Evolutionary conservation across 352 stramenopile genomes (phyloP).

Genomic region (Globisporangium takayamanum): DNA sequence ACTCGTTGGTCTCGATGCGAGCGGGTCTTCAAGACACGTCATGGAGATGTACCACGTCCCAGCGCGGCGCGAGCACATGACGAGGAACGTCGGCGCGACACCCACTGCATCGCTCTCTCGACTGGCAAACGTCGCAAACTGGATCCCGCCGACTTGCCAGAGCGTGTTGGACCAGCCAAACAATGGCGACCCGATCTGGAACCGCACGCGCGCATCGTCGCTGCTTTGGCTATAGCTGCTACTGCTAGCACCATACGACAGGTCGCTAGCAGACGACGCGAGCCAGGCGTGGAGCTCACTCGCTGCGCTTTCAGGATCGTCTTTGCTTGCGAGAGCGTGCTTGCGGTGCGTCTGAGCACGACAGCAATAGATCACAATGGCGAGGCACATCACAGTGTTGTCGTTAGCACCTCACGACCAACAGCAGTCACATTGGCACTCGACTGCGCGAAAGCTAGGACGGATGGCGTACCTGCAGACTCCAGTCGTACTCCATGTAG

Average conservation of each 20-base stretch:
- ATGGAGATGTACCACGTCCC: constrained; percentile 66
- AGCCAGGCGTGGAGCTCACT: constrained; percentile 31
- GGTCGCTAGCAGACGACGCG: constrained; percentile 16
- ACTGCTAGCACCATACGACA: constrained; percentile 1
- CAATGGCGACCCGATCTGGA: constrained; percentile 53
- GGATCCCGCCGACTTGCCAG: constrained; percentile 78
- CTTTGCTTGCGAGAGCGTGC: no score
- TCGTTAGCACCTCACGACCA: no score
- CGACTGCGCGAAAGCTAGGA: not conserved
- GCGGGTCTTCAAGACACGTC: constrained; percentile 57
- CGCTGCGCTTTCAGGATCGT: not conserved
- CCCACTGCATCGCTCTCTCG: constrained; percentile 3
- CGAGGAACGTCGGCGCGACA: constrained; percentile 42
- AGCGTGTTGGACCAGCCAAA: constrained; percentile 75
- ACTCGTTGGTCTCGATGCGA: not conserved
- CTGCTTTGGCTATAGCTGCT: constrained; percentile 1
- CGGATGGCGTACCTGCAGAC: constrained; percentile 22
- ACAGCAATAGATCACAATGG: no score
- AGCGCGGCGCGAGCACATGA: constrained; percentile 59
- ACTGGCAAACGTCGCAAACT: constrained; percentile 61
- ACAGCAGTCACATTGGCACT: no score
- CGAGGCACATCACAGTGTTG: no score
- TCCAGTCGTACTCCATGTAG: constrained; percentile 79
- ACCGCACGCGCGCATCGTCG: constrained; percentile 29
- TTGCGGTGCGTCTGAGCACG: no score